phyloP scores from a whole-genome alignment of 176 grass and related monocot species.

The Oryza longistaminata region DNA sequence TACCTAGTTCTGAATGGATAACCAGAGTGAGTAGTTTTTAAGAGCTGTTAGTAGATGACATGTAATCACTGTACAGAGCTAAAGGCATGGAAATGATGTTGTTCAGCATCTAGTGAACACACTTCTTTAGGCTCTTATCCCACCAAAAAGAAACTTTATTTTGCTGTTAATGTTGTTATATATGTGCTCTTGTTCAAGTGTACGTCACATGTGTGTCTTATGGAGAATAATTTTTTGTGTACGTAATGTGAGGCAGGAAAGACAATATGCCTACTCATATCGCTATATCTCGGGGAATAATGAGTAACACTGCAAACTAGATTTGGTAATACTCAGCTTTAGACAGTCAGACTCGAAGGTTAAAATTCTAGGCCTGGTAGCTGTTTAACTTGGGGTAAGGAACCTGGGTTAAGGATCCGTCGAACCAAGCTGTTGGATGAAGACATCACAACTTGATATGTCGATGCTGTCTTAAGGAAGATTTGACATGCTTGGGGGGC shows the following conservation, averaged over 20 bases:
- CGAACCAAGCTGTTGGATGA: not conserved
- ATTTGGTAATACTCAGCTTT: not conserved
- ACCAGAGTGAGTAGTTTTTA: constrained; percentile 36
- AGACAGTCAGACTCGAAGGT: not conserved
- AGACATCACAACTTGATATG: not conserved
- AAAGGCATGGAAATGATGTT: constrained; percentile 37
- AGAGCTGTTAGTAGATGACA: constrained; percentile 45
- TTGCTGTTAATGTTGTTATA: constrained; percentile 23
- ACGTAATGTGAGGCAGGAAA: not conserved
- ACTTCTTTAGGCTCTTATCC: constrained; percentile 34
- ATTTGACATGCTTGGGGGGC: not conserved
- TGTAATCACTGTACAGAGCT: constrained; percentile 58
- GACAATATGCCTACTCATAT: not conserved
- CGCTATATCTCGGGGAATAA: not conserved
- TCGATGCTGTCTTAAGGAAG: not conserved
- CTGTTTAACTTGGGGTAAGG: not conserved
- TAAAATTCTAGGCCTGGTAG: not conserved
- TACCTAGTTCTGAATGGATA: constrained; percentile 18
- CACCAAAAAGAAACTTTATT: not conserved
- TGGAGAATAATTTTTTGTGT: not conserved
- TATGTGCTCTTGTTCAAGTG: constrained; percentile 24
- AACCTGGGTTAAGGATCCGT: not conserved
- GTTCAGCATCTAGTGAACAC: constrained; percentile 37
- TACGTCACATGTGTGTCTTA: not conserved
- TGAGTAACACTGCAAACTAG: not conserved